Conservation (phyloP, 345 rosid species). For the Stellera chamaejasme region DNA sequence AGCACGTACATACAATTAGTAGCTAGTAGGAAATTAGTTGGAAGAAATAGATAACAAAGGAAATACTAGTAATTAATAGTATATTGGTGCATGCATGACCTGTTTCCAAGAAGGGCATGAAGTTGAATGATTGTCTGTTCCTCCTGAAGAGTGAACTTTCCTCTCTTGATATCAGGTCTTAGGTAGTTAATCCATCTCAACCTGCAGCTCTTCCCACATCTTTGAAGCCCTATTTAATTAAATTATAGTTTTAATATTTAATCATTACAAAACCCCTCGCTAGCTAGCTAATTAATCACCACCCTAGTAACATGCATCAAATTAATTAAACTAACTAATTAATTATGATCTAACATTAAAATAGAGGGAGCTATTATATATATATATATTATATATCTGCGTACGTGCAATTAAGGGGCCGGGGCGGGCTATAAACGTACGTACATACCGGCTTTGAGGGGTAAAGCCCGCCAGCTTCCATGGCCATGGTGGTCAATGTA, state of each 20-base stretch:
- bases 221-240: constrained; percentile 32
- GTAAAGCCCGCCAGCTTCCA: constrained; percentile 52
- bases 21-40: background rate
- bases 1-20: no score
- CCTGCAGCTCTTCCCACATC: constrained; percentile 63
- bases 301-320: background rate
- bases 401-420: no score
- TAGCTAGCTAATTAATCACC: background rate
- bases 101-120: constrained; percentile 53
- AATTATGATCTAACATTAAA: background rate
- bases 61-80: background rate
- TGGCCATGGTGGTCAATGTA: constrained; percentile 43
- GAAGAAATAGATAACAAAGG: background rate
- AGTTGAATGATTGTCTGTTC: constrained; percentile 52
- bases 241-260: background rate
- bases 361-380: no score
- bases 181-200: constrained; percentile 59
- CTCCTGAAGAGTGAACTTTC: constrained; percentile 44
- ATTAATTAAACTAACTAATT: no score
- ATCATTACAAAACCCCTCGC: background rate
- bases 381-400: no score
- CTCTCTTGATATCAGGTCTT: constrained; percentile 53
- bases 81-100: constrained; percentile 14
- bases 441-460: constrained; percentile 35
- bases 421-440: no score